phyloP scores from a whole-genome alignment of 306 rosid genomes.

The Glycine soja region DNA sequence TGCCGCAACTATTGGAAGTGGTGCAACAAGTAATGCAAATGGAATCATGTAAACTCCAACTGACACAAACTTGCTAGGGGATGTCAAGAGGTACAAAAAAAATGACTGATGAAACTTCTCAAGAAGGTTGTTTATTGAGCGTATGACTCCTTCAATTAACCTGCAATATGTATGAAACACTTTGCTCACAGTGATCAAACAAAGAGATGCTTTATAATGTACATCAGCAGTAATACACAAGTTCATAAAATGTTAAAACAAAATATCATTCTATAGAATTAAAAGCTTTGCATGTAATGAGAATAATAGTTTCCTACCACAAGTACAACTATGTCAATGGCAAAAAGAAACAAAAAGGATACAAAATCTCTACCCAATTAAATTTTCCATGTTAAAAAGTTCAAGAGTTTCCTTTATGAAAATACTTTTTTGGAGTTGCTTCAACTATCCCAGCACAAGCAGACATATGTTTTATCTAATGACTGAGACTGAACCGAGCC shows the following conservation, averaged over 20 bases:
- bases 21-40: constrained; percentile 84
- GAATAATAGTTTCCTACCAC: constrained; percentile 19
- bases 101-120: constrained; percentile 98
- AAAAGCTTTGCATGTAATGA: constrained; percentile 14
- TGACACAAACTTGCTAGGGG: constrained; percentile 89
- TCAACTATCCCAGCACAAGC: constrained; percentile 9
- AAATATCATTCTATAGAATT: constrained; percentile 25
- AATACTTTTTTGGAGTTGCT: constrained; percentile 22
- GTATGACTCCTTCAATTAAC: constrained; percentile 90
- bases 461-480: not conserved
- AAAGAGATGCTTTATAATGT: constrained; percentile 31
- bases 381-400: not conserved
- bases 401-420: constrained; percentile 26
- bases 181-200: constrained; percentile 39
- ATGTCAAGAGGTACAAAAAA: constrained; percentile 82
- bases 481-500: not conserved
- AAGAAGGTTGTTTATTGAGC: constrained; percentile 91
- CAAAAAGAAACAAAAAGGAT: constrained; percentile 22
- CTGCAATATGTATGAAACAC: constrained; percentile 58
- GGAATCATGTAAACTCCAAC: constrained; percentile 97
- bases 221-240: constrained; percentile 13
- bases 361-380: constrained; percentile 18
- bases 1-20: constrained; percentile 90
- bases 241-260: constrained; percentile 37
- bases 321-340: not conserved